Conservation (phyloP, 768 basidiomycete genomes). For the Coprinellus micaceus region DNA sequence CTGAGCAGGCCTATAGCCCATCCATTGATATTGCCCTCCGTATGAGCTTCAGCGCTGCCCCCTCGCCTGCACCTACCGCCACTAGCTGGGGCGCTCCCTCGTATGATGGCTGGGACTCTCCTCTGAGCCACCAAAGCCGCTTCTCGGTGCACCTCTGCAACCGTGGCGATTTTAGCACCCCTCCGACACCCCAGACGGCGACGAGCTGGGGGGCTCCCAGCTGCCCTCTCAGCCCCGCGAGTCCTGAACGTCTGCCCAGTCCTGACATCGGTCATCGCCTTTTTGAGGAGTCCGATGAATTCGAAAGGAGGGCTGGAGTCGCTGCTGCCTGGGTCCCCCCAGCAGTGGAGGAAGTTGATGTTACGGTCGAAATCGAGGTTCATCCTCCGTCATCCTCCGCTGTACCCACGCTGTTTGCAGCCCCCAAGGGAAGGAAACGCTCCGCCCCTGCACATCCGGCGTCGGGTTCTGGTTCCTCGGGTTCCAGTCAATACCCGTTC, state of each 20-base stretch:
- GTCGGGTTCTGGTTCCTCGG: neutral
- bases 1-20: slow-evolving; percentile 28
- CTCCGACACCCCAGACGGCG: slow-evolving; percentile 48
- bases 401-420: neutral
- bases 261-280: slow-evolving; percentile 39
- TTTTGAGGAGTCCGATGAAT: slow-evolving; percentile 22
- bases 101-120: slow-evolving; percentile 27
- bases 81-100: slow-evolving; percentile 12
- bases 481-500: neutral
- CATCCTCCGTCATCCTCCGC: too few relatives aligned
- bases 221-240: slow-evolving; percentile 36
- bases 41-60: slow-evolving; percentile 5
- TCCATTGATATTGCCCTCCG: slow-evolving; percentile 41
- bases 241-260: slow-evolving; percentile 33
- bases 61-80: slow-evolving; percentile 9
- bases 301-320: slow-evolving; percentile 8
- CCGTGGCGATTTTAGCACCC: slow-evolving; percentile 21
- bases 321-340: neutral
- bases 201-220: slow-evolving; percentile 50
- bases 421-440: neutral
- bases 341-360: neutral
- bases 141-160: slow-evolving; percentile 12
- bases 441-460: too few relatives aligned
- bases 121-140: slow-evolving; percentile 24
- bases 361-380: neutral